Percentiles rank a stretch among this genome's conserved stretches.
Conservation (phyloP, 345 rosid genomes). For the Gossypium herbaceum region DNA sequence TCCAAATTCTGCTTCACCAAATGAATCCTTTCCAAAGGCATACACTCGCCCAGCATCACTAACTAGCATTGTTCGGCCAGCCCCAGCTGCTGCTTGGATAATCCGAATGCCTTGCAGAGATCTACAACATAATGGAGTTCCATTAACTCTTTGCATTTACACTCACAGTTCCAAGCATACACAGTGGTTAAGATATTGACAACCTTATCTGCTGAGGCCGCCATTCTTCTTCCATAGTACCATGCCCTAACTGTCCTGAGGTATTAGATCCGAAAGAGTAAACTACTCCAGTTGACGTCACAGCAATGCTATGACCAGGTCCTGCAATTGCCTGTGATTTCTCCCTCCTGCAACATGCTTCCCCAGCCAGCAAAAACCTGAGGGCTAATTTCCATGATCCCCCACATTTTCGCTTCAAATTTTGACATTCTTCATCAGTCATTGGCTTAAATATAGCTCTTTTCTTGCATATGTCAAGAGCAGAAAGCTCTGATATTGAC, state of each 20-base stretch:
- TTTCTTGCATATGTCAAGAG: slow-evolving; percentile 81
- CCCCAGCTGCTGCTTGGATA: slow-evolving; percentile 82
- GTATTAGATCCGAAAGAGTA: slow-evolving; percentile 80
- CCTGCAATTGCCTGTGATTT: slow-evolving; percentile 93
- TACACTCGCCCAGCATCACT: slow-evolving; percentile 87
- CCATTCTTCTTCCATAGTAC: slow-evolving; percentile 77
- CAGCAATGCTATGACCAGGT: slow-evolving; percentile 89
- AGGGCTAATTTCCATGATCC: slow-evolving; percentile 93
- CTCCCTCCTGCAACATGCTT: slow-evolving; percentile 83
- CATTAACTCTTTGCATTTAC: slow-evolving; percentile 35
- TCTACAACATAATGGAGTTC: slow-evolving; percentile 68
- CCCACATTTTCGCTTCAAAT: slow-evolving; percentile 70
- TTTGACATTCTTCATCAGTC: slow-evolving; percentile 57
- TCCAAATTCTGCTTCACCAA: slow-evolving; percentile 62
- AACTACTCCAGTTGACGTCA: slow-evolving; percentile 67
- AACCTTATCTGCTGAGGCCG: slow-evolving; percentile 87
- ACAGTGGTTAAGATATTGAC: slow-evolving; percentile 32
- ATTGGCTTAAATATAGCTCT: slow-evolving; percentile 76
- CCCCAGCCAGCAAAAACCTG: slow-evolving; percentile 78
- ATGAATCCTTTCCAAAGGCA: slow-evolving; percentile 78
- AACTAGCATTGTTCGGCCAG: slow-evolving; percentile 86
- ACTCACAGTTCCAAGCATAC: slow-evolving; percentile 25
- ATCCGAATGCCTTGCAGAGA: slow-evolving; percentile 86
- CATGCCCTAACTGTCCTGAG: slow-evolving; percentile 91
- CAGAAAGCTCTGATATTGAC: slow-evolving; percentile 89